Evolutionary conservation across 2,329 filamentous ascomycete genomes (phyloP).

Genomic region (Hyphodiscus sp.): DNA sequence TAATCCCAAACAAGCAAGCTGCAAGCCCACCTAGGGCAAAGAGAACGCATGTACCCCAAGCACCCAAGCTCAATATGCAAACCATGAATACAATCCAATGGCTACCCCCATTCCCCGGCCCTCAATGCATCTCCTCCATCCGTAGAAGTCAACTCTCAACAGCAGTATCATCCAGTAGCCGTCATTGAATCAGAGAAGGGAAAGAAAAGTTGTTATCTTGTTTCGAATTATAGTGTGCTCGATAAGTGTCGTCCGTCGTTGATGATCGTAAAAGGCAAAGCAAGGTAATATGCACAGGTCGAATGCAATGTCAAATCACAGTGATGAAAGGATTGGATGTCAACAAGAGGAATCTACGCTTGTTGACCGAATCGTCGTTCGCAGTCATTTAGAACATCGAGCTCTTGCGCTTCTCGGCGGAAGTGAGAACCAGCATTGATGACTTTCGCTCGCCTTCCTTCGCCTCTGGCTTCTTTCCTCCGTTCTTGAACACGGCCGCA

Average conservation of each 20-base stretch:
- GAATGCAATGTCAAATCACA: slow-evolving; percentile 35
- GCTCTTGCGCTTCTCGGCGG: slow-evolving; percentile 84
- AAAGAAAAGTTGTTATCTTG: not conserved
- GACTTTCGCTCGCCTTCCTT: slow-evolving; percentile 67
- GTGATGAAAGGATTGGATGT: slow-evolving; percentile 26
- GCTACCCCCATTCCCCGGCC: not conserved
- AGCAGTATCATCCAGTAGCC: not conserved
- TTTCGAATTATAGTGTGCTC: not conserved
- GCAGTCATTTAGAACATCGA: slow-evolving; percentile 45
- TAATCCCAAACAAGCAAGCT: not conserved
- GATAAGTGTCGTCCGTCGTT: not conserved
- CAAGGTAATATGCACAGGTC: slow-evolving; percentile 28
- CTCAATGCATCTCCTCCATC: not conserved
- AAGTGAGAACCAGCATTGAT: slow-evolving; percentile 80
- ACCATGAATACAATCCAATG: slow-evolving; percentile 3
- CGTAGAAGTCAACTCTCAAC: not conserved
- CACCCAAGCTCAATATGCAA: not conserved
- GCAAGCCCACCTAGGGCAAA: not conserved
- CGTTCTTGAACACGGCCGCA: slow-evolving; percentile 59
- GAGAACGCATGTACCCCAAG: not conserved
- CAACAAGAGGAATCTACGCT: slow-evolving; percentile 30
- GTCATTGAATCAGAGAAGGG: not conserved
- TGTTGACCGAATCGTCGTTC: slow-evolving; percentile 16
- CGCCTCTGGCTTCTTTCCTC: slow-evolving; percentile 48
- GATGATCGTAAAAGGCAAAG: slow-evolving; percentile 1